phyloP scores from a whole-genome alignment of 768 basidiomycete genomes.

The Boletus sp. region DNA sequence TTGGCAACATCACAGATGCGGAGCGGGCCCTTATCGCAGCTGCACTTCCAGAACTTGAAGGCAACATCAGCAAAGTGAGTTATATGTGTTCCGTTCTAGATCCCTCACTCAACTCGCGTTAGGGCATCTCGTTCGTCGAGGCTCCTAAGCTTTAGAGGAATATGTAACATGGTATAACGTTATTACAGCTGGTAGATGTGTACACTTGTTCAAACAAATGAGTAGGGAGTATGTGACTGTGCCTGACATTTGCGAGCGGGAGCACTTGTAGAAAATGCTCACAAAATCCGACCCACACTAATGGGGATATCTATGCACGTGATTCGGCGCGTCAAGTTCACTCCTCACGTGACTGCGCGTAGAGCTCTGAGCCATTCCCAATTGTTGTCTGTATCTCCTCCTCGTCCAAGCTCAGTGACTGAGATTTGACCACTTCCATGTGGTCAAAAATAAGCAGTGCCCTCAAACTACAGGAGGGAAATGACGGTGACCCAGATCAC shows the following conservation, averaged over 20 bases:
- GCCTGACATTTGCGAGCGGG: background rate
- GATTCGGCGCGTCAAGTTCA: constrained; percentile 27
- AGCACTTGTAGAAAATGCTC: too few species aligned
- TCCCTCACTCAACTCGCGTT: background rate
- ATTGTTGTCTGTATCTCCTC: background rate
- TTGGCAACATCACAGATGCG: constrained; percentile 68
- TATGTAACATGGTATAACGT: background rate
- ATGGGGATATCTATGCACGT: constrained; percentile 17
- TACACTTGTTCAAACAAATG: constrained; percentile 4
- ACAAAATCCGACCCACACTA: background rate
- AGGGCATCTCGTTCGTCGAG: constrained; percentile 28
- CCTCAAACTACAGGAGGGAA: constrained; percentile 42
- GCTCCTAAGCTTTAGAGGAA: constrained; percentile 26
- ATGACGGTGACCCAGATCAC: constrained; percentile 19
- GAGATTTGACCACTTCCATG: constrained; percentile 34
- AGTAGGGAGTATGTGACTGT: background rate
- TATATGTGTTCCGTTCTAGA: background rate
- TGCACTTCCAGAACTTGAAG: constrained; percentile 73
- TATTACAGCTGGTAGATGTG: constrained; percentile 1
- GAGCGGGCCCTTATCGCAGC: constrained; percentile 78
- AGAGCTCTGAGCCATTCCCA: background rate
- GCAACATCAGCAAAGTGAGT: constrained; percentile 69
- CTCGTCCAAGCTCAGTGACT: background rate
- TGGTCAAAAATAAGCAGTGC: constrained; percentile 62
- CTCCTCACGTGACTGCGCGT: constrained; percentile 25